Evolutionary conservation across 2,329 filamentous ascomycete species (phyloP).

Genomic region (Diaporthe eres): DNA sequence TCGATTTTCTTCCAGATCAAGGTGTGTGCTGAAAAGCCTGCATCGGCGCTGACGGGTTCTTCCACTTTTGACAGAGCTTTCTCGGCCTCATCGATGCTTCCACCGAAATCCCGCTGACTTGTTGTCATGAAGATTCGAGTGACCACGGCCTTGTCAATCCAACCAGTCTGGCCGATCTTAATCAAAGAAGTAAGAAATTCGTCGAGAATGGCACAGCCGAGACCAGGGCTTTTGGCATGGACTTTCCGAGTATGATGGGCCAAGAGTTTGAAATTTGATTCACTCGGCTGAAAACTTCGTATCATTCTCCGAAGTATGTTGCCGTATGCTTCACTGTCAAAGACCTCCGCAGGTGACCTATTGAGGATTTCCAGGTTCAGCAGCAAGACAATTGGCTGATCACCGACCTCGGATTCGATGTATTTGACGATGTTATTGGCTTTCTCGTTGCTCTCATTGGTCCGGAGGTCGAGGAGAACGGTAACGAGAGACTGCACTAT

Average conservation of each 20-base stretch:
- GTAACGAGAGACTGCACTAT: constrained; percentile 76
- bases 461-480: constrained; percentile 64
- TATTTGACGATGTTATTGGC: constrained; percentile 70
- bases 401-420: constrained; percentile 74
- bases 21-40: constrained; percentile 77
- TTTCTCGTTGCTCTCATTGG: constrained; percentile 60
- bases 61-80: constrained; percentile 60
- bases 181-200: constrained; percentile 70
- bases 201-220: constrained; percentile 69
- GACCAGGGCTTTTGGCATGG: constrained; percentile 64
- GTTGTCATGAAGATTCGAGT: constrained; percentile 77
- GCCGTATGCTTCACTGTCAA: constrained; percentile 64
- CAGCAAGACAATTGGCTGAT: constrained; percentile 75
- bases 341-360: constrained; percentile 59
- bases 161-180: constrained; percentile 62
- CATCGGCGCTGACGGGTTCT: constrained; percentile 67
- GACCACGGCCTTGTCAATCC: constrained; percentile 79
- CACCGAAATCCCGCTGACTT: constrained; percentile 55
- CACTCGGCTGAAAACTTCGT: constrained; percentile 69
- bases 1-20: constrained; percentile 88
- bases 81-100: constrained; percentile 47
- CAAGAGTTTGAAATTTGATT: constrained; percentile 75
- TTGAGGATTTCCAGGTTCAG: constrained; percentile 78
- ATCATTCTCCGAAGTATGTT: constrained; percentile 74
- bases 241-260: constrained; percentile 78